Conservation (phyloP, 2,329 filamentous ascomycete species). For the Xylaria sp. region DNA sequence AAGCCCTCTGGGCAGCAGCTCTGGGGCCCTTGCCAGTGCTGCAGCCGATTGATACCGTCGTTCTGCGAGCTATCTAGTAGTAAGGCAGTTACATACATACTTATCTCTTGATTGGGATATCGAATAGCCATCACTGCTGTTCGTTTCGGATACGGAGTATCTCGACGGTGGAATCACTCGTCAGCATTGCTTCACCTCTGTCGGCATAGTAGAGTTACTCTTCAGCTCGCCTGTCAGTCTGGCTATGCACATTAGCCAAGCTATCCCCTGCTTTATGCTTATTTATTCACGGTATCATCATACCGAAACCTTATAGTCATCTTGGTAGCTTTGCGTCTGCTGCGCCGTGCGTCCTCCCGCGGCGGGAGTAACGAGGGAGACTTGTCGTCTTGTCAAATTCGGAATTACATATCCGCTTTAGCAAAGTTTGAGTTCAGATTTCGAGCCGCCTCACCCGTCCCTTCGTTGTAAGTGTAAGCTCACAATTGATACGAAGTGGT, state of each 20-base stretch:
- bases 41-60: slow-evolving; percentile 1
- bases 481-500: neutral
- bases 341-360: too few species aligned
- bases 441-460: too few species aligned
- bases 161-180: neutral
- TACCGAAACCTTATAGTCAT: neutral
- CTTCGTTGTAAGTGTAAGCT: too few species aligned
- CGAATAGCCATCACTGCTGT: slow-evolving; percentile 8
- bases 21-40: neutral
- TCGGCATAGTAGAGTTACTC: neutral
- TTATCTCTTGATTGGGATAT: slow-evolving; percentile 14
- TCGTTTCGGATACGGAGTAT: too few species aligned
- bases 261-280: too few species aligned
- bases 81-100: neutral
- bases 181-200: neutral
- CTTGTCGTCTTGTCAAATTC: too few species aligned
- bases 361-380: too few species aligned
- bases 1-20: too few species aligned
- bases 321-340: too few species aligned
- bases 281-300: neutral
- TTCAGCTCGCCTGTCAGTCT: neutral
- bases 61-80: neutral
- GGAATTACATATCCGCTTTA: too few species aligned
- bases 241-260: too few species aligned
- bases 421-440: too few species aligned